Evolutionary conservation across 805 yeast genomes (phyloP).

Genomic region (Candida corydali): DNA sequence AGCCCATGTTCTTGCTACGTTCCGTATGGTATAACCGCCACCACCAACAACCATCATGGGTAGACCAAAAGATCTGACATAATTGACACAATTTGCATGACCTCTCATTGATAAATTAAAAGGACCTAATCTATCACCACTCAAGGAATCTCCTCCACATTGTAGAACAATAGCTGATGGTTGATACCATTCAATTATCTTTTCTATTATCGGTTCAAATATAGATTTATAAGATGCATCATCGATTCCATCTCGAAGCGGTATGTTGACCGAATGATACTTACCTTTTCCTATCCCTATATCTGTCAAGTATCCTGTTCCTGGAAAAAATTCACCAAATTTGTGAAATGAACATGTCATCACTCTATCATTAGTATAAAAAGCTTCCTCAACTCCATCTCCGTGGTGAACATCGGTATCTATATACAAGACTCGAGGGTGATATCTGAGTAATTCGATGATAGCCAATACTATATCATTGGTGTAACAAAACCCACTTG

Average conservation of each 20-base stretch:
- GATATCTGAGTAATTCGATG: slow-evolving; percentile 78
- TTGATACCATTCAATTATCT: slow-evolving; percentile 79
- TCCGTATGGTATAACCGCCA: slow-evolving; percentile 97
- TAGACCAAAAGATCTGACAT: slow-evolving; percentile 76
- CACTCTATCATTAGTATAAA: slow-evolving; percentile 89
- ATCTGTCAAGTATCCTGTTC: slow-evolving; percentile 91
- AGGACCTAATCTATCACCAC: slow-evolving; percentile 94
- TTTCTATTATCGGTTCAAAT: slow-evolving; percentile 82
- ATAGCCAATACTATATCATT: slow-evolving; percentile 93
- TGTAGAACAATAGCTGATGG: slow-evolving; percentile 95
- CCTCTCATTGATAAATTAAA: slow-evolving; percentile 91
- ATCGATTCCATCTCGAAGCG: slow-evolving; percentile 93
- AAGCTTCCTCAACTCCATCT: slow-evolving; percentile 98
- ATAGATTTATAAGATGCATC: slow-evolving; percentile 83
- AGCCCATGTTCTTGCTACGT: slow-evolving; percentile 94
- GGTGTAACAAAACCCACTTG: slow-evolving; percentile 92
- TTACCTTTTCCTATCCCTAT: slow-evolving; percentile 89
- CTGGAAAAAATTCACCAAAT: slow-evolving; percentile 96
- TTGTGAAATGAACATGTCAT: slow-evolving; percentile 97
- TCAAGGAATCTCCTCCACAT: slow-evolving; percentile 96
- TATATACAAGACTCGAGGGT: slow-evolving; percentile 87
- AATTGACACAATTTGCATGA: slow-evolving; percentile 93
- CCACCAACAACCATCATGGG: slow-evolving; percentile 97
- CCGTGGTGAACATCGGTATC: slow-evolving; percentile 98
- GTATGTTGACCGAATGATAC: slow-evolving; percentile 85